Base-by-base conservation (phyloP, 2,329 filamentous ascomycete genomes). In the Fusarium citri region DNA sequence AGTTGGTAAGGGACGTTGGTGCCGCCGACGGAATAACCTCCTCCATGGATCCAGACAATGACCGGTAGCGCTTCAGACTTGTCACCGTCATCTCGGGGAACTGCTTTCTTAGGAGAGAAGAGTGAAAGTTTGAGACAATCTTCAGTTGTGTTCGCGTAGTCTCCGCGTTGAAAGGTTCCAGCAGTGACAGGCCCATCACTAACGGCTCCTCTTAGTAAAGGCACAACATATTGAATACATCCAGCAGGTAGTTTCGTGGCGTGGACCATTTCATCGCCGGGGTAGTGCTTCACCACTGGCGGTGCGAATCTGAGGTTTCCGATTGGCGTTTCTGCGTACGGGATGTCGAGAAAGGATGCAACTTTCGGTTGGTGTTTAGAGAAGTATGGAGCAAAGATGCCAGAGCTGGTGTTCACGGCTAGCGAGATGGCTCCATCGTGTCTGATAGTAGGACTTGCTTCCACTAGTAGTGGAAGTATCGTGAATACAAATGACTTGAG, bases 131-230 rank as follows among this genome's bases (percentile, higher is more conserved):
- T 65, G 3, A 72, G 37, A 8, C 69, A 72, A 23, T 72, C 69
- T 30, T 72, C 69, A 9, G 66, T 72, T 4, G 69, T 72, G 15
- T 72, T 72, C 15, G 28, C 31, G 31, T 56, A 70, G 26, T 72
- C 42, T 14, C 69, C 69, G 0, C 62, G 62, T 12, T 72, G 69
- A 20, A 72, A 70, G 8, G 25, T 55, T 8, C 55, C 68, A 8
- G 69, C 55, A 10, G 55, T 53, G 18, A 72, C 28, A 5, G 34
- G 47, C 0, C 25, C 55, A 10, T 51, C 48, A 8, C 22, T 16
- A 20, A 72, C 22, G 14, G 62, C 58, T 14, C 59, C 66, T 31
- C 56, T 64, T 3, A 72, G 57, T 4, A 42, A 20, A 0, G 31
- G 40, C 8, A 40, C 25, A 15, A 70, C 50, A 12, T 72, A 70